Evolutionary conservation across 106 monocot genomes (phyloP), one percentile per base, ranked within the genome.

Genomic region (Dendrobium officinale): DNA sequence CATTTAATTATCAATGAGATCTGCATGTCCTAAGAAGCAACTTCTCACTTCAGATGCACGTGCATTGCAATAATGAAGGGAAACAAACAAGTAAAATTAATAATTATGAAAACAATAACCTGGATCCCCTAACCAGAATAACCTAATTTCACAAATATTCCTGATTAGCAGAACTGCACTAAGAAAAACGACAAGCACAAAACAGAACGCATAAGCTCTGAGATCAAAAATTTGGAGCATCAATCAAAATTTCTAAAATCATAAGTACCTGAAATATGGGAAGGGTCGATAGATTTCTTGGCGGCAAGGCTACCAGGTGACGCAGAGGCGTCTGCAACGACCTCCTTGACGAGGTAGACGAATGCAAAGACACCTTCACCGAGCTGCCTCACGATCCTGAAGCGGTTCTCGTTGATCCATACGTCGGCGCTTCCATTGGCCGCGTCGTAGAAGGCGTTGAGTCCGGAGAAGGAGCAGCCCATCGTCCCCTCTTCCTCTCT

Each of bases 391-490:
- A 99, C 45, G 85, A 99, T 93, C 78, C 86, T 83, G 85, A 99
- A 99, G 27, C 98, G 86, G 81, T 88, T 92, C 83, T 95, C 88
- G 88, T 99, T 99, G 88, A 99, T 95, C 98, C 98, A 95, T 18
- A 99, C 91, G 42, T 99, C 98, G 22, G 91, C 93, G 24, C 87
- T 89, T 31, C 91, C 89, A 43, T 93, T 93, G 37, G 87, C 91
- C n/a, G 98, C 91, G 79, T 93, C 91, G 85, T 99, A 93, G 78
- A 95, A 76, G 22, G 98, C 92, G 79, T 90, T 93, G 67, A 99
- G 85, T 47, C 95, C 98, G 66, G 95, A 99, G 86, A 99, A 90
- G 68, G 98, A 95, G 88, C 98, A 99, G 13, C 98, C 96, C 96
- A 96, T 96, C 27, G 27, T 76, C 49, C 22, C 10, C 49, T 47